A percentile compares a stretch with the other conserved stretches of the same genome.
Conservation (phyloP, 768 basidiomycete genomes). For the Wakefieldia striispora region DNA sequence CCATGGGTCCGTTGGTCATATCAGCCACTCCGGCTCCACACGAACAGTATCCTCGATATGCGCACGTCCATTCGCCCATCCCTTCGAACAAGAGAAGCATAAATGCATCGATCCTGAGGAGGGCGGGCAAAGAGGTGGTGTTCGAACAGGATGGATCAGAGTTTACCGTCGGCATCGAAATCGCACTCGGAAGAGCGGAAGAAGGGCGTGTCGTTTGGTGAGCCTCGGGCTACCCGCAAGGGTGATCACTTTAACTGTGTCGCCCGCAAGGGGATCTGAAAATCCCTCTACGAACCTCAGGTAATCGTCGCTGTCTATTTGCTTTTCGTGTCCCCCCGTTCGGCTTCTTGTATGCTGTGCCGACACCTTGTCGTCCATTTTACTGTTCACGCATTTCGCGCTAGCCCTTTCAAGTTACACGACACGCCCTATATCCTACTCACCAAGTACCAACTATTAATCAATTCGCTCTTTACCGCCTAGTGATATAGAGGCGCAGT, state of each 20-base stretch:
- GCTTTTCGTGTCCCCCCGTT: constrained; percentile 1
- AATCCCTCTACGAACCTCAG: constrained; percentile 5
- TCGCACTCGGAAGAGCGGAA: constrained; percentile 32
- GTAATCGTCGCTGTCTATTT: constrained; percentile 19
- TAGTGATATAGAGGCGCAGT: constrained; percentile 3
- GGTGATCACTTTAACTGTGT: neutral
- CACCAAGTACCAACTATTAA: constrained; percentile 10
- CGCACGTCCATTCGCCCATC: constrained; percentile 22
- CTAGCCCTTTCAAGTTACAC: no score
- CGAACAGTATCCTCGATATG: constrained; percentile 29
- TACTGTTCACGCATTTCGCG: neutral
- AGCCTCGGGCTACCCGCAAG: constrained; percentile 2
- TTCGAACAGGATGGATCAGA: constrained; percentile 29
- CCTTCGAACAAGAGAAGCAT: constrained; percentile 14
- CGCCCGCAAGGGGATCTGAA: neutral
- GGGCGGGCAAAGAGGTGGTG: constrained; percentile 18
- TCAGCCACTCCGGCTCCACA: constrained; percentile 13
- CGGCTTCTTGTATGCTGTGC: neutral
- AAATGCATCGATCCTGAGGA: constrained; percentile 9
- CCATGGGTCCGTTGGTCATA: constrained; percentile 26
- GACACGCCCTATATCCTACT: constrained; percentile 2
- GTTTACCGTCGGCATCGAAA: constrained; percentile 30
- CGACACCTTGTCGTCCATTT: neutral
- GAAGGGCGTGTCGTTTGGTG: constrained; percentile 33
- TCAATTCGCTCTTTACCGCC: constrained; percentile 1